Evolutionary conservation across 2,329 filamentous ascomycete species (phyloP), one percentile per base, ranked within the genome.

Genomic region (Colletotrichum zoysiae): DNA sequence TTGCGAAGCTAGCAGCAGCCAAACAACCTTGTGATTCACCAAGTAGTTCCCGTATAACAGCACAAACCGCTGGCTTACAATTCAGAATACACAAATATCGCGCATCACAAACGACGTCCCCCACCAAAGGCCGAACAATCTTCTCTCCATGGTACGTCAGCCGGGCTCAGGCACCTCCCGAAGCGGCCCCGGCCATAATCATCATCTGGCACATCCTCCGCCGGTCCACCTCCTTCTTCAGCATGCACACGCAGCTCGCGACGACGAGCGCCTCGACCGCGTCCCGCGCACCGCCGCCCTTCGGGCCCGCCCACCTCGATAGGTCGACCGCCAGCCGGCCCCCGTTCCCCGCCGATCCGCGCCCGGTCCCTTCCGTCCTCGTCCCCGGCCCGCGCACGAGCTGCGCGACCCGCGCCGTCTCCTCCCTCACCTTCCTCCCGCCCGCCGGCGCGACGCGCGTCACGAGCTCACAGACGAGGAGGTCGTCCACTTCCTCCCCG

Each of bases 201-300:
- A 84, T 83, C 56, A 84, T 79, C 82, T 91, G 88, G 61, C 86
- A 79, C 71, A 82, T 77, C 70, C 88, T 82, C 74, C 88, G 81
- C 53, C 89, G 81, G 78, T 92, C 90, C 61, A 90, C 81, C 83
- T 92, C 90, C 79, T 87, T 89, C 85, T 92, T 91, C 75, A 92
- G 78, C 89, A 92, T 90, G 20, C 86, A 79, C 67, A 92, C 75
- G 70, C 86, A 89, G 20, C 87, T 90, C 55, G 86, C 84, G 23
- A 91, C 83, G 12, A 87, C 82, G 26, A 91, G 73, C n/a, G 84
- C 80, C 75, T 88, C 82, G 18, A 81, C 81, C 70, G 87, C 78
- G 75, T 87, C 79, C 59, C 76, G 75, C 3, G 65, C 74, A 56
- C 76, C 79, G 8, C 76, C 79, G 26, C 76, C 78, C 75, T 82